Evolutionary conservation across 163 green algal genomes (phyloP).

Genomic region (Prototheca stagnorum): DNA sequence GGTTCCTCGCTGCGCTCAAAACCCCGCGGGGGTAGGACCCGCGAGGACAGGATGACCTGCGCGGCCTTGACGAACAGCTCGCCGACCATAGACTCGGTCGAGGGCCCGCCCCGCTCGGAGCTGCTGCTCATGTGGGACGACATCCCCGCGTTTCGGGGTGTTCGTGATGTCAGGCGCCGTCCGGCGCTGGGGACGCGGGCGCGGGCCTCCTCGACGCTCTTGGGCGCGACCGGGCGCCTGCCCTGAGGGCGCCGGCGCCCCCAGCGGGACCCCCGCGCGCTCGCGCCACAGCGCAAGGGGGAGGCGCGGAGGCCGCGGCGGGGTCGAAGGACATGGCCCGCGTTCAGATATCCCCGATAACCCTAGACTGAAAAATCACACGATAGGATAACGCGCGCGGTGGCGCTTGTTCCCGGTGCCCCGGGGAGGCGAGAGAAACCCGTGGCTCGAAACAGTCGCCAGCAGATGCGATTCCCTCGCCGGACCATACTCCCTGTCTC

Average conservation of each 20-base stretch:
- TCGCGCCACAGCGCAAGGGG: too few species aligned
- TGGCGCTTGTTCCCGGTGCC: background rate
- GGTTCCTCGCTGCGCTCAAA: background rate
- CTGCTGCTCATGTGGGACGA: too few species aligned
- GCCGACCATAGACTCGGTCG: slow-evolving; percentile 18
- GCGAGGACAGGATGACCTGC: slow-evolving; percentile 16
- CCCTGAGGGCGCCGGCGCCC: background rate
- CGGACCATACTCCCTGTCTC: too few species aligned
- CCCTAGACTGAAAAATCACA: background rate
- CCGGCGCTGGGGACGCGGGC: background rate
- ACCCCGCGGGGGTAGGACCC: slow-evolving; percentile 1
- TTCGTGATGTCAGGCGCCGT: background rate
- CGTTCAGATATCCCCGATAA: too few species aligned
- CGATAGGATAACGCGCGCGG: too few species aligned
- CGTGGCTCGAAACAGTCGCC: background rate
- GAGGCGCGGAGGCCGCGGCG: too few species aligned
- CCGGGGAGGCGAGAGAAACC: background rate
- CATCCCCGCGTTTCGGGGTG: background rate
- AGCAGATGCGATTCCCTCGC: too few species aligned
- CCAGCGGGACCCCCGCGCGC: too few species aligned
- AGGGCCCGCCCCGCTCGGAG: background rate
- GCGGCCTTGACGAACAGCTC: slow-evolving; percentile 23
- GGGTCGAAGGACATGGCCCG: too few species aligned
- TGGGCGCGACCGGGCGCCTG: too few species aligned
- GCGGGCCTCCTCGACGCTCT: too few species aligned